Base-by-base conservation (phyloP, 1,284 basidiomycete species). In the Ceratobasidium sp. region DNA sequence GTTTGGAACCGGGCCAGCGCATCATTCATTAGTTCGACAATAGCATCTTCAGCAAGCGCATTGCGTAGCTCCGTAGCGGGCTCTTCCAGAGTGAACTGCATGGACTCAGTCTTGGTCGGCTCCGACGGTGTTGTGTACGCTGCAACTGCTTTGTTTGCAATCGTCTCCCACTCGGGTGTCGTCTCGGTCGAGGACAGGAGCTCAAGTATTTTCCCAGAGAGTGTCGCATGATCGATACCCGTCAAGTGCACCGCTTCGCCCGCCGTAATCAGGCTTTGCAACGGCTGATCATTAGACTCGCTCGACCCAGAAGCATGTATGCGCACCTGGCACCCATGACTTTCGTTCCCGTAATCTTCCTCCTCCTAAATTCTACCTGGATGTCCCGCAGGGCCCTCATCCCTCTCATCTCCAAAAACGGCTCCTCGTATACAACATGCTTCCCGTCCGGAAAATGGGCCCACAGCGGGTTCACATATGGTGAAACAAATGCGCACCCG, bases 401-500 rank as follows among this genome's bases (percentile, higher is more conserved):
- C 2, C 79, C 79, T 7, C 43, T 76, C 73, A 80, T 72, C 29
- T 78, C 78, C 41, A 69, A 69, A 7, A 79, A 54, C 9, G 78
- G 78, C n/a, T 78, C 74, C 51, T 62, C 69, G 22, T 76, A 75
- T 16, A 46, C 58, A 24, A 74, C 71, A 58, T 79, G 78, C 39
- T 75, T 63, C 7, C 75, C 68, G 1, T 65, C 64, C 46, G 74
- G 74, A 53, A 81, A 80, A 73, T 81, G 80, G 19, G 80, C 79
- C n/a, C 79, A 75, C 56, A 81, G 77, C 54, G 79, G 79, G 75
- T 81, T 81, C 43, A 78, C 79, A 74, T 81, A 81, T 0, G 80
- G 79, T 11, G 79, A 78, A 22, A 79, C 78, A 76, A 79, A 80
- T 13, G 76, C 74, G 72, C 80, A 81, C 6, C 77, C 77, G 31